phyloP scores from a whole-genome alignment of 1,284 basidiomycete species.

The Heliocybe sulcata region DNA sequence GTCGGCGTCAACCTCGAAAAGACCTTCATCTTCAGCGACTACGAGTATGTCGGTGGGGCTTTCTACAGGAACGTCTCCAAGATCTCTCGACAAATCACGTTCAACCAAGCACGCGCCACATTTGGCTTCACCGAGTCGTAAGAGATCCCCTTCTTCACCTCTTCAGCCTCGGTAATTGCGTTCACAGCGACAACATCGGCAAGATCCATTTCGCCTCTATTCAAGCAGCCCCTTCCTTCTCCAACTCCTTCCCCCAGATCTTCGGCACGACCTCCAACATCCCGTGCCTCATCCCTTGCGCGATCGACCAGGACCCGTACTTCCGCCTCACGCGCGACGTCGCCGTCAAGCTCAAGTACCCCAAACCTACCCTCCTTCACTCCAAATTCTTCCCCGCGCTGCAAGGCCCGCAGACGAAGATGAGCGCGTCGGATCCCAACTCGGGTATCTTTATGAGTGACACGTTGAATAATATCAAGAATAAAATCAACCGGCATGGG shows the following conservation, averaged over 20 bases:
- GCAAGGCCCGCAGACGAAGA: constrained; percentile 97
- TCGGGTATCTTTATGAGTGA: constrained; percentile 96
- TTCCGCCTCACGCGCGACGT: constrained; percentile 97
- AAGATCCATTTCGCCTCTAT: constrained; percentile 98
- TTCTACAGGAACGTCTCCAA: constrained; percentile 96
- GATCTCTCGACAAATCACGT: constrained; percentile 90
- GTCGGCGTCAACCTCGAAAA: constrained; percentile 90
- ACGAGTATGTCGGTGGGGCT: constrained; percentile 82
- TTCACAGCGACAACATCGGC: constrained; percentile 87
- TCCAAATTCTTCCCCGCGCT: constrained; percentile 98
- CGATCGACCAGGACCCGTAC: constrained; percentile 96
- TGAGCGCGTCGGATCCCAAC: constrained; percentile 92
- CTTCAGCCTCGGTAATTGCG: neutral
- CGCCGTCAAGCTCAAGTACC: constrained; percentile 90
- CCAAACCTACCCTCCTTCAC: constrained; percentile 90
- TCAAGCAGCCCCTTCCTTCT: constrained; percentile 96
- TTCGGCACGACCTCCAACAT: constrained; percentile 83
- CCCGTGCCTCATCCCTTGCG: constrained; percentile 94
- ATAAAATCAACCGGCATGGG: constrained; percentile 93
- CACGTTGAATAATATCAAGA: constrained; percentile 91
- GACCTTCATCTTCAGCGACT: constrained; percentile 97
- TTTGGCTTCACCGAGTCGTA: constrained; percentile 96
- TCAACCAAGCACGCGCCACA: constrained; percentile 90
- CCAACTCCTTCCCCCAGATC: constrained; percentile 98
- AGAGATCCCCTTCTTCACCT: constrained; percentile 19